Evolutionary conservation across 306 rosid genomes (phyloP).

Genomic region (Sechiopsis laciniata): DNA sequence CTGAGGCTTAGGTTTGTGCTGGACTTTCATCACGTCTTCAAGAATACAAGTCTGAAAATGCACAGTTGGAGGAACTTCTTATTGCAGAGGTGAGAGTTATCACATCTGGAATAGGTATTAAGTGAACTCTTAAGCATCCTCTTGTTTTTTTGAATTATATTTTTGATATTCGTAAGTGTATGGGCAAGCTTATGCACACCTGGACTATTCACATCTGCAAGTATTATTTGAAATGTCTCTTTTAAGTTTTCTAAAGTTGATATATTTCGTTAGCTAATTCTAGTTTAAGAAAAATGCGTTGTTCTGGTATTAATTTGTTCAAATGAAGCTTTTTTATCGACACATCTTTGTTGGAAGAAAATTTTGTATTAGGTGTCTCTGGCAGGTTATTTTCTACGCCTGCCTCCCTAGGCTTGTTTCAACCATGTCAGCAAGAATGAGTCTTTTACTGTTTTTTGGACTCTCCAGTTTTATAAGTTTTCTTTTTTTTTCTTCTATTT

Average conservation of each 20-base stretch:
- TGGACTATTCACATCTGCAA: background rate
- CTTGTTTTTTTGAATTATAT: background rate
- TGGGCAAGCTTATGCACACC: no score
- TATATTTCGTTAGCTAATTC: background rate
- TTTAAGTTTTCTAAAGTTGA: background rate
- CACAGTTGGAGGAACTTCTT: slow-evolving; percentile 96
- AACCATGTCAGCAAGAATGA: background rate
- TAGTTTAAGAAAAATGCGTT: background rate
- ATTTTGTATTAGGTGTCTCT: background rate
- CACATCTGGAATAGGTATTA: slow-evolving; percentile 25
- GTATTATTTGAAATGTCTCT: background rate
- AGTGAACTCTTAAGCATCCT: background rate
- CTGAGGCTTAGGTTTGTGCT: slow-evolving; percentile 76
- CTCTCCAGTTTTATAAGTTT: background rate
- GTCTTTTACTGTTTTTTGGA: background rate
- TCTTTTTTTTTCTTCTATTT: slow-evolving; percentile 1
- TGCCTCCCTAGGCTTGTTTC: background rate
- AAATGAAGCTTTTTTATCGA: background rate
- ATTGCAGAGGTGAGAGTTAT: slow-evolving; percentile 63
- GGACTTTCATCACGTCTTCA: slow-evolving; percentile 95
- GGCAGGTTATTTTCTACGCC: background rate
- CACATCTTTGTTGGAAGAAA: background rate
- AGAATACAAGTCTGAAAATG: slow-evolving; percentile 93
- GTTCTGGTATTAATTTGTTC: background rate
- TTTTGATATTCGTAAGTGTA: no score